Base-by-base conservation (phyloP, 2,329 filamentous ascomycete species). In the Beauveria rudraprayagi region DNA sequence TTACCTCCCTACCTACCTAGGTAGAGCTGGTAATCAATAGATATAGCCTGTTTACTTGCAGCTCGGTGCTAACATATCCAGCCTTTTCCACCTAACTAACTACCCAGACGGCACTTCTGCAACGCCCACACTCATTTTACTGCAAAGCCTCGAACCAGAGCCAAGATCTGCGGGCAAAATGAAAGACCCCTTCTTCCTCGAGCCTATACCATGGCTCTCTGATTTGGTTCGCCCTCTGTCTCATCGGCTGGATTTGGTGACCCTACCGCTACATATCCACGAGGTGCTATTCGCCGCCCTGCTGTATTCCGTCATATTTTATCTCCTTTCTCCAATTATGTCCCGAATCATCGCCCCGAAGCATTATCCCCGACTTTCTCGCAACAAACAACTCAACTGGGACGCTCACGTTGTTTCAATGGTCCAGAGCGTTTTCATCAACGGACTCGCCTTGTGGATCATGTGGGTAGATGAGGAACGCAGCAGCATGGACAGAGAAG, bases 381-480 rank as follows among this genome's bases (percentile, higher is more conserved):
- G 82, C 60, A 90, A 88, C 61, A 83, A 81, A 70, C 75, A 75
- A 50, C 78, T 91, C 64, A 94, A 89, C 78, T 94, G 91, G 91
- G 86, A 95, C 72, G 87, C 91, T 26, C 91, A 93, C 71, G 86
- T 93, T 60, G 90, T 94, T 37, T 92, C 89, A n/a, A 82, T 94
- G 66, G 79, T 90, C 61, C 91, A 95, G 79, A 88, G 86, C 71
- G 77, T 80, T 37, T 75, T 91, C 60, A 90, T 95, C 75, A 91
- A 88, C 72, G 71, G 67, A 53, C 75, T 92, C 37, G 88, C 89
- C n/a, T 75, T 94, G 17, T 92, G 85, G 81, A 82, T 90, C 61
- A 89, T 92, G 74, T 79, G 78, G 60, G 74, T 71, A 47, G 90
- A 94, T 72, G 76, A 85, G 46, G 88, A 92, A 72, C 81, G 90